These are phyloP conservation scores for Metarhizium sp. DNA, from an alignment of 2,329 filamentous ascomycete genomes.

Conservation along the genomic window DNA sequence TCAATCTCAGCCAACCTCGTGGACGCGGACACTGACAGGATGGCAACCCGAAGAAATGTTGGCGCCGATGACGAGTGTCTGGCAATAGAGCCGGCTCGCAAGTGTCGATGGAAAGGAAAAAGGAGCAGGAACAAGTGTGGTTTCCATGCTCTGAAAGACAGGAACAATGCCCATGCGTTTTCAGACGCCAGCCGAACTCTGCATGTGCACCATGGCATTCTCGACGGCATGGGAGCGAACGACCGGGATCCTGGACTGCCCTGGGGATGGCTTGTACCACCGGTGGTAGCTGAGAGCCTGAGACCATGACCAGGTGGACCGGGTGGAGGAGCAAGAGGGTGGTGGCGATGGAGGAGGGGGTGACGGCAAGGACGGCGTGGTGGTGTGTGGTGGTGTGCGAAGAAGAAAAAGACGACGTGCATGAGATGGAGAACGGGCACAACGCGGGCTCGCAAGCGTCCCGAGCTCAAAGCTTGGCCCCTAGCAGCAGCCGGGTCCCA, in stretches of 20 bases:
- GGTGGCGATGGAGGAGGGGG: background rate
- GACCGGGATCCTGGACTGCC: background rate
- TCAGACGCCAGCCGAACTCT: background rate
- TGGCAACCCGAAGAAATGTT: background rate
- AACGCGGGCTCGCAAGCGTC: no score
- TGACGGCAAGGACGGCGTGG: background rate
- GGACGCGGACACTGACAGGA: background rate
- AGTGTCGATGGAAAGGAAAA: background rate
- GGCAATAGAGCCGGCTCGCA: background rate
- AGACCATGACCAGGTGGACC: background rate
- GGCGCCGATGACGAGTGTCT: background rate
- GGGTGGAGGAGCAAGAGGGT: background rate
- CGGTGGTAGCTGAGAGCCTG: background rate
- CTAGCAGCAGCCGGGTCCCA: no score
- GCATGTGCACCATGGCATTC: background rate
- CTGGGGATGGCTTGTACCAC: background rate
- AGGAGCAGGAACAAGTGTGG: background rate
- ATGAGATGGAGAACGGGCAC: no score
- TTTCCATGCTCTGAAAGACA: background rate
- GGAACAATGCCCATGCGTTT: background rate
- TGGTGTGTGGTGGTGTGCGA: no score
- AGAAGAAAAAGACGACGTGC: no score
- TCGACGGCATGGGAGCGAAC: background rate
- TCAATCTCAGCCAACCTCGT: background rate
- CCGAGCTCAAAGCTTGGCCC: no score